Evolutionary conservation across 371 early-diverging fungal genomes (phyloP).

Genomic region (Blastocladiella emersonii): DNA sequence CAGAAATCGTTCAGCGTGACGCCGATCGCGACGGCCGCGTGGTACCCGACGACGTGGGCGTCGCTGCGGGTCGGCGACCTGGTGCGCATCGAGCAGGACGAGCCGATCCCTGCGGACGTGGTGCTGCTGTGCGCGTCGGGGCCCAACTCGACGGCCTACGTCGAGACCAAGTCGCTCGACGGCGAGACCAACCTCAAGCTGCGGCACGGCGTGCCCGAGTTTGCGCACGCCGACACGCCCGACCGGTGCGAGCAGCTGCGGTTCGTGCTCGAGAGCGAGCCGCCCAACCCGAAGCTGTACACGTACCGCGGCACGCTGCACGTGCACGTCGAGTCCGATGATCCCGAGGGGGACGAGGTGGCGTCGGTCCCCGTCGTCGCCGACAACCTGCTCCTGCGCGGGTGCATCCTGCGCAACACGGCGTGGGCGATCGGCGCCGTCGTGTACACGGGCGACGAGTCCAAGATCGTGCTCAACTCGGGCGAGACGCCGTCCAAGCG

Average conservation of each 20-base stretch:
- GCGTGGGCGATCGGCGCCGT: constrained; percentile 67
- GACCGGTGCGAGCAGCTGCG: not conserved
- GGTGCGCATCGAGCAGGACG: constrained; percentile 22
- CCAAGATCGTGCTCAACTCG: constrained; percentile 79
- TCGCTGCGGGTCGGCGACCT: constrained; percentile 9
- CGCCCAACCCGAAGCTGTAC: constrained; percentile 47
- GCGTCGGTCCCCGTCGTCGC: constrained; percentile 58
- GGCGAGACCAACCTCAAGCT: constrained; percentile 56
- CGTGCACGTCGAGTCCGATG: not conserved
- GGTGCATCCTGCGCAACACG: constrained; percentile 83
- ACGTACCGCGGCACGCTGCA: constrained; percentile 44
- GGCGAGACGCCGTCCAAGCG: constrained; percentile 87
- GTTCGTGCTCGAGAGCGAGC: not conserved
- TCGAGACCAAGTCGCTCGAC: constrained; percentile 56
- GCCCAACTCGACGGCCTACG: constrained; percentile 37
- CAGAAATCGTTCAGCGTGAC: not conserved
- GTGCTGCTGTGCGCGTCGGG: constrained; percentile 29
- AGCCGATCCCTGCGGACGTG: constrained; percentile 44
- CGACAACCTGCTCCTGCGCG: constrained; percentile 75
- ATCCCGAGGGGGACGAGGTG: not conserved
- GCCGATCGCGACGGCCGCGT: not conserved
- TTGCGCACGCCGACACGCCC: constrained; percentile 8
- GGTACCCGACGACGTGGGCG: not conserved
- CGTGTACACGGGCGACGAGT: constrained; percentile 73
- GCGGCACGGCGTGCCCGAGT: constrained; percentile 16